These are phyloP conservation scores for Phytophthora sp. DNA, from an alignment of 352 stramenopile genomes.

Conservation along the genomic window DNA sequence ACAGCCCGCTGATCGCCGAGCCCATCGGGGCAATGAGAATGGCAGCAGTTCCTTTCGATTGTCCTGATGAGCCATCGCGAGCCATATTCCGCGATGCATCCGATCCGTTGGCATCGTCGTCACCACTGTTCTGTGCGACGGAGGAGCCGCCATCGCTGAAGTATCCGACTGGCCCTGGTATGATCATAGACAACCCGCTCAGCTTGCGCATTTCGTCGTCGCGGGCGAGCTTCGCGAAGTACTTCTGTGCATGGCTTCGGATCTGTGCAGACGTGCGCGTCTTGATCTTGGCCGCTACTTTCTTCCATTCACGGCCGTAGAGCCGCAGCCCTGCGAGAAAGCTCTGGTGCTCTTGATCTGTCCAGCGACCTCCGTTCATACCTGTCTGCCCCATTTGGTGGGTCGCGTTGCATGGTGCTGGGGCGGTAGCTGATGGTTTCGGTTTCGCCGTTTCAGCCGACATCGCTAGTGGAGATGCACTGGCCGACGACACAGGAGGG, in stretches of 20 bases:
- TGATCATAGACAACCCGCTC: constrained; percentile 32
- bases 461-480: constrained; percentile 30
- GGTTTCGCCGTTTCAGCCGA: constrained; percentile 27
- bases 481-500: constrained; percentile 32
- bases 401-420: constrained; percentile 45
- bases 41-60: constrained; percentile 29
- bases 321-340: constrained; percentile 93
- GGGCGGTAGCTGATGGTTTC: constrained; percentile 9
- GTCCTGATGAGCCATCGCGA: neutral
- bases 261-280: constrained; percentile 89
- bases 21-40: constrained; percentile 32
- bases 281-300: constrained; percentile 91
- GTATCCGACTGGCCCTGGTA: constrained; percentile 41
- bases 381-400: constrained; percentile 56
- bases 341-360: constrained; percentile 93
- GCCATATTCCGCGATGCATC: constrained; percentile 22
- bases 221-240: constrained; percentile 86
- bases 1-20: constrained; percentile 15
- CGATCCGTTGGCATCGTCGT: constrained; percentile 48
- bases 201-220: constrained; percentile 75
- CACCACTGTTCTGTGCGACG: constrained; percentile 58
- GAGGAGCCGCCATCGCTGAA: constrained; percentile 75
- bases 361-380: constrained; percentile 95
- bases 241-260: constrained; percentile 86
- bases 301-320: constrained; percentile 98